Conservation (phyloP, 2,329 filamentous ascomycete species). For the Pseudofabraea citricarpa region DNA sequence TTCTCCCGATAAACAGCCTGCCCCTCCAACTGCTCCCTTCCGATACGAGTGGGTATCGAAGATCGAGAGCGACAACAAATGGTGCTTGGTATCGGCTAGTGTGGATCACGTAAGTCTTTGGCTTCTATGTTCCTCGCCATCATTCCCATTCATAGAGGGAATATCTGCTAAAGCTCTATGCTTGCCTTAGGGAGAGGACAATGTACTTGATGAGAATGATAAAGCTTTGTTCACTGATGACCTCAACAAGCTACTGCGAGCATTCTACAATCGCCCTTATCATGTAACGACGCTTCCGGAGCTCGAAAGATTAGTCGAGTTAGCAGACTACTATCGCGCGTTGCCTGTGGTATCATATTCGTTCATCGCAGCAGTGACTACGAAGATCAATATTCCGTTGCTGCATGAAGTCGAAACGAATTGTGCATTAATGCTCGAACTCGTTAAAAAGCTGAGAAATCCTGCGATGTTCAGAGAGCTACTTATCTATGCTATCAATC, state of each 20-base stretch:
- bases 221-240: not conserved
- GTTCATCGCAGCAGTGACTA: too few species aligned
- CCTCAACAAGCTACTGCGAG: not conserved
- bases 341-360: not conserved
- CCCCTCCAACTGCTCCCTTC: not conserved
- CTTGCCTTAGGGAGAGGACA: too few species aligned
- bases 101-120: not conserved
- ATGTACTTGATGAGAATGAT: too few species aligned
- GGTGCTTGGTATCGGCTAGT: not conserved
- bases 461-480: not conserved
- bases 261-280: not conserved
- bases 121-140: not conserved
- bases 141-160: not conserved
- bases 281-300: not conserved
- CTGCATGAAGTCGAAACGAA: too few species aligned
- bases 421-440: not conserved
- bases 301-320: not conserved
- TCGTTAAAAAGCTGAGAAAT: not conserved
- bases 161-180: too few species aligned
- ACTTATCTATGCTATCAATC: too few species aligned
- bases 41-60: conserved; percentile 10
- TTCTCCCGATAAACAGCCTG: conserved; percentile 7
- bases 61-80: conserved; percentile 9
- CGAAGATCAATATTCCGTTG: too few species aligned
- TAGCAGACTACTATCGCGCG: conserved; percentile 6